Evolutionary conservation across 2,329 filamentous ascomycete species (phyloP), one percentile per base, ranked within the genome.

Genomic region (Lachnellula hyalina): DNA sequence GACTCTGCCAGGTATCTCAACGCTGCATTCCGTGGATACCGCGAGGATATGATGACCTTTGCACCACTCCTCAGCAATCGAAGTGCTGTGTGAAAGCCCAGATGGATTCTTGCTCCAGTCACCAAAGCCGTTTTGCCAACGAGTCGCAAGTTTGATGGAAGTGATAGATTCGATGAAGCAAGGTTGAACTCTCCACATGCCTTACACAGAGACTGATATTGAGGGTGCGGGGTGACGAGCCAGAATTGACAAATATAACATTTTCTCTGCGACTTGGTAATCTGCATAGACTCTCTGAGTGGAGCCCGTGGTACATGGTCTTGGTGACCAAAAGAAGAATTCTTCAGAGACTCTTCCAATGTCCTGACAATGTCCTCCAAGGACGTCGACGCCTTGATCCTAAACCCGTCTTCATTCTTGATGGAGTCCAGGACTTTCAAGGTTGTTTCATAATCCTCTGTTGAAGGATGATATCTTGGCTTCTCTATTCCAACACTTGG

Each of bases 121-220:
- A 61, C 56, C 4, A 61, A 35, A 21, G 59, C 57, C 4, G 52
- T 61, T 38, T 48, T 46, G 11, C 58, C 54, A 2, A 48, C 17
- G 14, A 61, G 47, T 3, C 57, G 25, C 11, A 61, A 54, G n/a
- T 49, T 54, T n/a, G 47, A 12, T 2, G 56, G 56, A 23, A 59
- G 51, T 35, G 58, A 61, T 17, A 61, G 21, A 42, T 32, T 23
- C 11, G 35, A 45, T 40, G 56, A 59, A n/a, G 58, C 53, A 17
- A 61, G 52, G 36, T 61, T 61, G 49, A 59, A 61, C 35, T 51
- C 42, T 38, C 58, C 58, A 17, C 58, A 61, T 15, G 45, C 42
- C n/a, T 55, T 56, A n/a, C 58, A 61, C 4, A 59, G 49, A 15
- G 56, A 54, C 3, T 41, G 50, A 19, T 59, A 61, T 28, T 59